Evolutionary conservation across 257 asterid species (phyloP), one percentile per base, ranked within the genome.

Genomic region (Solanum raphanifolium): DNA sequence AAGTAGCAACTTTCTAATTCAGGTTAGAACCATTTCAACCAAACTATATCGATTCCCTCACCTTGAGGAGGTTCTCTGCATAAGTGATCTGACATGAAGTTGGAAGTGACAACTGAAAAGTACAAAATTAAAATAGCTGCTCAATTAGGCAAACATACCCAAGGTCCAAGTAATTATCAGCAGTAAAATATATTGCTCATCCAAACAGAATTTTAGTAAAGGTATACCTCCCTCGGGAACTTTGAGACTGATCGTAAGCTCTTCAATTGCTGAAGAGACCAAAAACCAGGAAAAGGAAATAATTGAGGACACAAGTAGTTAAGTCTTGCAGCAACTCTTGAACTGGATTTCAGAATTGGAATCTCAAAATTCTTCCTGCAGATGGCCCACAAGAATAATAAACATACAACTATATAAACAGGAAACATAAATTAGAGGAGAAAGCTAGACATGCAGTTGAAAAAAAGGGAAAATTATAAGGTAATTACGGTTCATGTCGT

Each of bases 11-110:
- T 3, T 41, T 41, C 48, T 41, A 39, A 39, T 23, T n/a, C 12
- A 3, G 60, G 23, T 25, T 29, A 76, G 35, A 76, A n/a, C 83
- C 21, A 76, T 38, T 38, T 39, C 60, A 76, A 76, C 35, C 27
- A 9, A 39, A 38, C 60, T 39, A n/a, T n/a, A 76, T 0, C 0
- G 6, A 9, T n/a, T 39, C 0, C 0, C 58, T 76, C 83, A 96
- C 98, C 99, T 95, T 97, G 87, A 97, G 98, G 90, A 97, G 99
- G 94, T 97, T 95, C 93, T 95, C 98, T 7, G 98, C 98, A 25
- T 93, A 92, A 89, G 91, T 85, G 84, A 87, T 87, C 87, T 90
- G 90, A 86, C 58, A 86, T 55, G 76, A 73, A 83, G 90, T 88
- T 65, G 89, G 89, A 86, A 87, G 85, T 66, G 88, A 88, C 92